Conservation (phyloP, 75 land plant genomes). For the Pseudotsuga menziesii region DNA sequence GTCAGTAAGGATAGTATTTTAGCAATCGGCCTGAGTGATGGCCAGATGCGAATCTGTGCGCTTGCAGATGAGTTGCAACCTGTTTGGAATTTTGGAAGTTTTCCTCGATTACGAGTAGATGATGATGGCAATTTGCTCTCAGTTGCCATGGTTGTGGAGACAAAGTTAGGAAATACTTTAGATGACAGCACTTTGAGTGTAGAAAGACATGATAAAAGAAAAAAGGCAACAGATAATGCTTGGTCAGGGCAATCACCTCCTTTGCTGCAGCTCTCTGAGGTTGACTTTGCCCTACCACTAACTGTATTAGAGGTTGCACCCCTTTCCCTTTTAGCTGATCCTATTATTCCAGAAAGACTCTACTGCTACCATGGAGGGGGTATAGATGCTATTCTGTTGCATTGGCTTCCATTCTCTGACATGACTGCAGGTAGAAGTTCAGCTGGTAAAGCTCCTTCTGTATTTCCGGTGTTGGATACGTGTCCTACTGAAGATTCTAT, state of each 20-base stretch:
- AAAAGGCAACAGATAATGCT: constrained; percentile 17
- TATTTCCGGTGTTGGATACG: constrained; percentile 62
- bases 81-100: constrained; percentile 51
- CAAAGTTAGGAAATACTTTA: constrained; percentile 16
- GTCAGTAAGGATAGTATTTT: constrained; percentile 85
- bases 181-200: background rate
- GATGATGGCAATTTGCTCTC: constrained; percentile 47
- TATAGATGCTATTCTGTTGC: constrained; percentile 70
- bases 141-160: constrained; percentile 89
- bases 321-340: constrained; percentile 61
- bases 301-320: constrained; percentile 31
- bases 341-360: constrained; percentile 67
- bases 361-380: constrained; percentile 85
- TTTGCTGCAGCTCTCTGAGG: constrained; percentile 71
- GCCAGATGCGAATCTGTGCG: constrained; percentile 82
- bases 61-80: constrained; percentile 97
- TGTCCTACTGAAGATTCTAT: constrained; percentile 33
- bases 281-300: constrained; percentile 74
- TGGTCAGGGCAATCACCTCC: constrained; percentile 83
- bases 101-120: constrained; percentile 73
- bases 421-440: constrained; percentile 39
- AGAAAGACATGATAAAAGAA: constrained; percentile 22
- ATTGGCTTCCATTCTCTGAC: constrained; percentile 93
- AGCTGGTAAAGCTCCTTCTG: constrained; percentile 56
- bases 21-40: constrained; percentile 69